These are phyloP conservation scores for Saccharomycopsis sp. DNA, from an alignment of 805 yeast genomes.

Conservation along the genomic window DNA sequence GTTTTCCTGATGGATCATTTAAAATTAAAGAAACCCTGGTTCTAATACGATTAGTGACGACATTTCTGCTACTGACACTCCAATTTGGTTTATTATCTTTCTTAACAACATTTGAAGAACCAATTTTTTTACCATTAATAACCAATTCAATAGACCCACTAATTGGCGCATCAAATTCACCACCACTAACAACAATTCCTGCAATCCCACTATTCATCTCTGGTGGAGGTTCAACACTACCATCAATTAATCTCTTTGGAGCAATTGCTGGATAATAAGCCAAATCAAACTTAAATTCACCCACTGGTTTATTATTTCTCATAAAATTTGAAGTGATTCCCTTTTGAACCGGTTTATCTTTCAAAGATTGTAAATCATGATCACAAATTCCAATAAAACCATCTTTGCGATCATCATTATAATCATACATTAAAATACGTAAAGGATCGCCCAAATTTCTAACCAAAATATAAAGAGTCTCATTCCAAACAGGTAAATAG, in stretches of 20 bases:
- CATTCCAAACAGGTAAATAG: constrained; percentile 72
- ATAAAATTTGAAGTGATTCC: constrained; percentile 51
- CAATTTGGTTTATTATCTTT: constrained; percentile 62
- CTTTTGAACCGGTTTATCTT: constrained; percentile 43
- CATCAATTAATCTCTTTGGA: constrained; percentile 59
- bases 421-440: constrained; percentile 63
- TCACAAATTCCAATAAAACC: constrained; percentile 71
- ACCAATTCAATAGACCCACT: constrained; percentile 67
- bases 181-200: constrained; percentile 47
- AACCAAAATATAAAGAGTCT: constrained; percentile 63
- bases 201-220: constrained; percentile 92
- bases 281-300: constrained; percentile 62
- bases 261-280: constrained; percentile 69
- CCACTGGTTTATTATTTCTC: constrained; percentile 80
- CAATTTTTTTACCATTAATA: constrained; percentile 52
- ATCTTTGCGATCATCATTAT: constrained; percentile 74
- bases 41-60: constrained; percentile 65
- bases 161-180: constrained; percentile 35
- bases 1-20: constrained; percentile 51
- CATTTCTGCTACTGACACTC: constrained; percentile 55
- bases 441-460: constrained; percentile 78
- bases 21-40: constrained; percentile 62
- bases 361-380: constrained; percentile 61
- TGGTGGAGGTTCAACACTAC: constrained; percentile 78
- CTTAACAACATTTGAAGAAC: constrained; percentile 49